Percentiles rank a stretch among this genome's conserved stretches.
Evolutionary conservation across 192 early-diverging fungal genomes (phyloP).

Genomic region (Coemansia sp.): DNA sequence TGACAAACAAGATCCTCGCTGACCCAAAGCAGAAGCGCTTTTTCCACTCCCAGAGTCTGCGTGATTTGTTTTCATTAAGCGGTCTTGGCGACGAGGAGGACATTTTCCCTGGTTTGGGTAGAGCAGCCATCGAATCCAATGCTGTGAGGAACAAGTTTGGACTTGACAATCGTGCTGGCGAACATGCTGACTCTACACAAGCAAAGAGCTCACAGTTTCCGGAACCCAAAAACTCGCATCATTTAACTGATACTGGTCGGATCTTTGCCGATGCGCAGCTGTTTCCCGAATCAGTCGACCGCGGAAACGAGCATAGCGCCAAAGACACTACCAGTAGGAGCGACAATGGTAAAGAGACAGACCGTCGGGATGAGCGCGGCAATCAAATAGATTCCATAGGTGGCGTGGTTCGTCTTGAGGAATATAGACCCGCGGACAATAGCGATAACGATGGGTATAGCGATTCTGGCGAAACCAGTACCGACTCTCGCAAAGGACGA

Average conservation of each 20-base stretch:
- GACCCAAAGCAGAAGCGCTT: conserved; percentile 89
- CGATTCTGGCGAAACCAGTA: not conserved
- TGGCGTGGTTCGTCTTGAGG: conserved; percentile 33
- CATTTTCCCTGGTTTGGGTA: not conserved
- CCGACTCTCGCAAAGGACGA: not conserved
- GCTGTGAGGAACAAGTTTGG: conserved; percentile 18
- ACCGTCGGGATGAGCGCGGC: conserved; percentile 13
- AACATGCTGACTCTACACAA: conserved; percentile 26
- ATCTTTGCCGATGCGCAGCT: conserved; percentile 79
- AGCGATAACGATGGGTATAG: conserved; percentile 3
- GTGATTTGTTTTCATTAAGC: conserved; percentile 83
- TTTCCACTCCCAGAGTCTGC: conserved; percentile 82
- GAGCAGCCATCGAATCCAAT: not conserved
- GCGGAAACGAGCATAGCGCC: not conserved
- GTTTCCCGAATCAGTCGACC: conserved; percentile 13
- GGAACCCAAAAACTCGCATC: not conserved
- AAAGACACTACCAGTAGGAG: conserved; percentile 8
- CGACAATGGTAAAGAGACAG: conserved; percentile 7
- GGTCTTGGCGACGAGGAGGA: conserved; percentile 26
- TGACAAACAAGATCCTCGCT: conserved; percentile 94
- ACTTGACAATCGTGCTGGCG: conserved; percentile 38
- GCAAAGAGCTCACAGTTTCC: not conserved
- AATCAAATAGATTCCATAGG: conserved; percentile 20
- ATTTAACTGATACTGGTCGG: conserved; percentile 78
- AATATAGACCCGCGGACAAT: conserved; percentile 17